phyloP scores from a whole-genome alignment of 495 filamentous ascomycete species.

The Talaromyces nanjingensis region DNA sequence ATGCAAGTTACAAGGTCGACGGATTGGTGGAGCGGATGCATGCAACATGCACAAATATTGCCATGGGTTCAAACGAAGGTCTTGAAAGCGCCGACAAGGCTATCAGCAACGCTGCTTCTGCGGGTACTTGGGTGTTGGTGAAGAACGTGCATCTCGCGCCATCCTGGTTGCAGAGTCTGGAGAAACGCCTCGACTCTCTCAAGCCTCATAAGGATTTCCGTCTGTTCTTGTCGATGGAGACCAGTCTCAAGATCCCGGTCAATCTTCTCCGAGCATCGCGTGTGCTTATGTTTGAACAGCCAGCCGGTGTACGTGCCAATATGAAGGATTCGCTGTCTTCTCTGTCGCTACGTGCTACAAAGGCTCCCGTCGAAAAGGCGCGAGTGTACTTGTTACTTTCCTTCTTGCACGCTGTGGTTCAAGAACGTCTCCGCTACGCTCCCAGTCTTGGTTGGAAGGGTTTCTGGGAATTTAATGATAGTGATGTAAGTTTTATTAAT shows the following conservation, averaged over 20 bases:
- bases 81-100: slow-evolving; percentile 89
- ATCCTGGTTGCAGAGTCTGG: slow-evolving; percentile 90
- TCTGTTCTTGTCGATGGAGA: slow-evolving; percentile 96
- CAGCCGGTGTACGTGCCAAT: slow-evolving; percentile 90
- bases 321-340: slow-evolving; percentile 96
- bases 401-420: slow-evolving; percentile 93
- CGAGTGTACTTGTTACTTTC: slow-evolving; percentile 86
- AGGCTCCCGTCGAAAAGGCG: slow-evolving; percentile 84
- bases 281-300: slow-evolving; percentile 97
- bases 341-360: slow-evolving; percentile 66
- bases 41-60: slow-evolving; percentile 86
- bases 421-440: slow-evolving; percentile 91
- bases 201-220: slow-evolving; percentile 93
- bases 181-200: slow-evolving; percentile 92
- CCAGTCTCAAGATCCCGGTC: slow-evolving; percentile 92
- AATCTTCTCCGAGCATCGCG: slow-evolving; percentile 89
- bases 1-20: slow-evolving; percentile 98
- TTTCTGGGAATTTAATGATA: slow-evolving; percentile 99
- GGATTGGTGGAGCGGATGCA: slow-evolving; percentile 78
- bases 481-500: slow-evolving; percentile 66
- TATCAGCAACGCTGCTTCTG: slow-evolving; percentile 84
- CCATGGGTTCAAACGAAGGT: slow-evolving; percentile 97
- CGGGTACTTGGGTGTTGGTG: slow-evolving; percentile 91
- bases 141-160: slow-evolving; percentile 99
- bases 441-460: slow-evolving; percentile 95